Percentiles rank a stretch among this genome's conserved stretches.
Evolutionary conservation across 2,329 filamentous ascomycete species (phyloP).

Genomic region (Sphaerulina vaccinii): DNA sequence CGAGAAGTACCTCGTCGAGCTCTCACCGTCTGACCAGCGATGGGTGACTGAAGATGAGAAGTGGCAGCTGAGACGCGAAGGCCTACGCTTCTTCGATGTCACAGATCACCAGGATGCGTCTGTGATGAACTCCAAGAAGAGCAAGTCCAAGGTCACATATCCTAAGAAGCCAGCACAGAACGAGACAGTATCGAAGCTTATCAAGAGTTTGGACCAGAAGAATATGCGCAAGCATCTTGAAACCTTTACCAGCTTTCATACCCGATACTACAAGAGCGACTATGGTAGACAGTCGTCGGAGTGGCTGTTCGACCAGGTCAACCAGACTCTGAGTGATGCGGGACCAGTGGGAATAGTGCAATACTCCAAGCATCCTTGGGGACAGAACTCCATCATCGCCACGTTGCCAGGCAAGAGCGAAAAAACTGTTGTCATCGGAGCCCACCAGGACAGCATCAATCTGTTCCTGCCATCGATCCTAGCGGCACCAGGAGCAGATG

Average conservation of each 20-base stretch:
- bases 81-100: constrained; percentile 91
- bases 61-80: constrained; percentile 80
- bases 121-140: not conserved
- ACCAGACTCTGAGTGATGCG: constrained; percentile 66
- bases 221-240: constrained; percentile 77
- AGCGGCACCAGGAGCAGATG: constrained; percentile 87
- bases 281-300: constrained; percentile 80
- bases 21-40: constrained; percentile 75
- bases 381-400: constrained; percentile 86
- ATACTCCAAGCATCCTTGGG: constrained; percentile 78
- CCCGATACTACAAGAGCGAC: constrained; percentile 76
- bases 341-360: constrained; percentile 68
- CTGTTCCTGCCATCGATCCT: constrained; percentile 81
- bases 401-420: constrained; percentile 83
- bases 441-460: constrained; percentile 83
- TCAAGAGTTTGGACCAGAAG: constrained; percentile 68
- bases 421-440: constrained; percentile 79
- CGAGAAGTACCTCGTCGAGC: constrained; percentile 74
- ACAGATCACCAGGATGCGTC: constrained; percentile 55
- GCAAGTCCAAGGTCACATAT: constrained; percentile 56
- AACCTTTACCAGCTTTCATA: constrained; percentile 75
- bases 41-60: constrained; percentile 96
- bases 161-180: constrained; percentile 66
- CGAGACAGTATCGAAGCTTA: constrained; percentile 64
- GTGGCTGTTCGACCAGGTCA: constrained; percentile 78